Evolutionary conservation across 768 basidiomycete species (phyloP).

Genomic region (Tremella fuciformis): DNA sequence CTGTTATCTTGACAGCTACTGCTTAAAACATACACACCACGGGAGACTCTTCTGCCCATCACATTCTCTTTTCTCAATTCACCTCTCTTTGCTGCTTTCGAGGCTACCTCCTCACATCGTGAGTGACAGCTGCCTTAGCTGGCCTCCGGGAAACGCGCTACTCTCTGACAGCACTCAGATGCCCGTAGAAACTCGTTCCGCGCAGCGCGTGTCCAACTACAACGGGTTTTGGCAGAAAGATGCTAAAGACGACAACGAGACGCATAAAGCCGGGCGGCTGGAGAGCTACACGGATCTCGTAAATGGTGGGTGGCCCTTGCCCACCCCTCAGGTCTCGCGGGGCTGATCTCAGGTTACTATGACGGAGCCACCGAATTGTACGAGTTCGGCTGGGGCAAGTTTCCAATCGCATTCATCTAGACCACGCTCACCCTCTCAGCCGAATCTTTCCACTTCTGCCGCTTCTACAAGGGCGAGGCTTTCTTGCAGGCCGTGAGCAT

Average conservation of each 20-base stretch:
- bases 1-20: background rate
- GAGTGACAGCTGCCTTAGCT: too few species aligned
- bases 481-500: slow-evolving; percentile 50
- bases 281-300: slow-evolving; percentile 88
- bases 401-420: background rate
- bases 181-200: slow-evolving; percentile 26
- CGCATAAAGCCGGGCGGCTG: slow-evolving; percentile 69
- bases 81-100: too few species aligned
- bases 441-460: slow-evolving; percentile 90
- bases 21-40: too few species aligned
- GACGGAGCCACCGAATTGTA: slow-evolving; percentile 94
- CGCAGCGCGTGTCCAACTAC: slow-evolving; percentile 56
- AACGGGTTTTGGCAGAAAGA: slow-evolving; percentile 90
- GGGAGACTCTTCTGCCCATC: too few species aligned
- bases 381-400: slow-evolving; percentile 66
- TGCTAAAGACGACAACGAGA: slow-evolving; percentile 63
- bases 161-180: slow-evolving; percentile 1
- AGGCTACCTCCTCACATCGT: too few species aligned
- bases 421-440: slow-evolving; percentile 58
- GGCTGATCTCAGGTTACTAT: slow-evolving; percentile 66
- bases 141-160: too few species aligned
- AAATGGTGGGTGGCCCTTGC: slow-evolving; percentile 63
- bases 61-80: too few species aligned
- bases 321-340: slow-evolving; percentile 38
- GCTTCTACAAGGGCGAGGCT: slow-evolving; percentile 80